Evolutionary conservation across 257 asterid species (phyloP).

Genomic region (Echites panduratus): DNA sequence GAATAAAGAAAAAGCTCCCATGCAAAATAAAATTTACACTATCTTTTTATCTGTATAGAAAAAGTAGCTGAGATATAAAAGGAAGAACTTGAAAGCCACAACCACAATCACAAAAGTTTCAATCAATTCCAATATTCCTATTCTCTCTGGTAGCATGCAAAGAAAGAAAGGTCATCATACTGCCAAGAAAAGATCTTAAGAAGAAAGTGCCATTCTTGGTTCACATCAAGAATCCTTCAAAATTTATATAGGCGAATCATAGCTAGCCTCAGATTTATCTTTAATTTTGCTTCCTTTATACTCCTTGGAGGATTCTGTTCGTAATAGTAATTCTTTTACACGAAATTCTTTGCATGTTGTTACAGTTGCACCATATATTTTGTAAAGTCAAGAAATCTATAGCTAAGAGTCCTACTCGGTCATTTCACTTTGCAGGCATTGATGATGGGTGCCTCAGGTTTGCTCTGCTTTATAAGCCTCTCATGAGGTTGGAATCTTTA

Average conservation of each 20-base stretch:
- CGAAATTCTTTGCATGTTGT: not conserved
- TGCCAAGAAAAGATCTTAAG: slow-evolving; percentile 24
- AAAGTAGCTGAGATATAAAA: slow-evolving; percentile 20
- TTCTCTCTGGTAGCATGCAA: slow-evolving; percentile 23
- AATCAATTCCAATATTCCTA: slow-evolving; percentile 25
- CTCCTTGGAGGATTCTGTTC: slow-evolving; percentile 1
- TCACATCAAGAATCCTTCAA: slow-evolving; percentile 35
- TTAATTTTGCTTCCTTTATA: not conserved
- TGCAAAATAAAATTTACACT: slow-evolving; percentile 8
- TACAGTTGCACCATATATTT: slow-evolving; percentile 14
- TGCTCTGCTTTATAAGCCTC: not conserved
- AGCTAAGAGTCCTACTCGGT: slow-evolving; percentile 13
- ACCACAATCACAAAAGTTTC: slow-evolving; percentile 18
- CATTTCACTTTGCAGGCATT: slow-evolving; percentile 23
- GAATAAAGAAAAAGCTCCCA: slow-evolving; percentile 2
- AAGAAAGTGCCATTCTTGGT: slow-evolving; percentile 28
- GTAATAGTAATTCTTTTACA: no score
- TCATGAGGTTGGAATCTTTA: not conserved
- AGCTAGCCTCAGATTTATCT: slow-evolving; percentile 15
- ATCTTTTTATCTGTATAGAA: slow-evolving; percentile 19
- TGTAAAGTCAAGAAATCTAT: slow-evolving; percentile 13
- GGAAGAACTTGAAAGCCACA: slow-evolving; percentile 27
- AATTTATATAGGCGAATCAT: not conserved
- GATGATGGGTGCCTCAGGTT: slow-evolving; percentile 11
- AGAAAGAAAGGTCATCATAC: slow-evolving; percentile 23